A percentile compares a stretch with the other conserved stretches of the same genome.
Evolutionary conservation across 208 protist genomes (phyloP).

Genomic region (Trypanosoma grayi): DNA sequence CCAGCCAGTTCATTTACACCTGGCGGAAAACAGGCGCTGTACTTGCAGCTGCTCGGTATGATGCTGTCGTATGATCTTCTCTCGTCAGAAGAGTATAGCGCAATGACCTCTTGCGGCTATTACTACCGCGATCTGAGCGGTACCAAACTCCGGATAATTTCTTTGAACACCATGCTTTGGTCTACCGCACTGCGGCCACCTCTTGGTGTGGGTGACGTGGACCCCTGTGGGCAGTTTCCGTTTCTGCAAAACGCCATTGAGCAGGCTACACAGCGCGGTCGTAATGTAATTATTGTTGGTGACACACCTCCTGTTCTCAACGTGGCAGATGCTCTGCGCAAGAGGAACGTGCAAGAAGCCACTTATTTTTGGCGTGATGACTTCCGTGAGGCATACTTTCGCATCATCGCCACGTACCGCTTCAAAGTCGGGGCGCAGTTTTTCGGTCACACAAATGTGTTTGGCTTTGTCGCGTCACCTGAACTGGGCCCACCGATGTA

Average conservation of each 20-base stretch:
- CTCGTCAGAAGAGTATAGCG: conserved; percentile 26
- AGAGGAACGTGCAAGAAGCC: conserved; percentile 8
- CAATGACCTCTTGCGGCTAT: conserved; percentile 62
- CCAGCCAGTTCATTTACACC: conserved; percentile 12
- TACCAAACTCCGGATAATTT: conserved; percentile 43
- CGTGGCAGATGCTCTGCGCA: conserved; percentile 38
- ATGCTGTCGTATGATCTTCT: conserved; percentile 36
- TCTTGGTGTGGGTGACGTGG: conserved; percentile 34
- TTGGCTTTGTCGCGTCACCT: conserved; percentile 38
- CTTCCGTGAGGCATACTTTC: conserved; percentile 48
- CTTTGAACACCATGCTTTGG: conserved; percentile 81
- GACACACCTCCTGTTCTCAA: conserved; percentile 66
- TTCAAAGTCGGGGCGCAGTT: conserved; percentile 57
- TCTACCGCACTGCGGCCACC: conserved; percentile 34
- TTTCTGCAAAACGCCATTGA: conserved; percentile 59
- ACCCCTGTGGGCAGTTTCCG: conserved; percentile 75
- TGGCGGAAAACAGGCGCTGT: conserved; percentile 24
- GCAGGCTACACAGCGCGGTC: conserved; percentile 25
- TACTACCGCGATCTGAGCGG: conserved; percentile 42
- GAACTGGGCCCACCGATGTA: conserved; percentile 33
- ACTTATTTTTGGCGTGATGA: conserved; percentile 54
- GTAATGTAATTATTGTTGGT: conserved; percentile 71
- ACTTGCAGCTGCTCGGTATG: conserved; percentile 26
- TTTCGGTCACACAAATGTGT: conserved; percentile 66
- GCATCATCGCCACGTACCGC: conserved; percentile 44